phyloP scores from a whole-genome alignment of 148 eudicot species.

The Dysphania ambrosioides region DNA sequence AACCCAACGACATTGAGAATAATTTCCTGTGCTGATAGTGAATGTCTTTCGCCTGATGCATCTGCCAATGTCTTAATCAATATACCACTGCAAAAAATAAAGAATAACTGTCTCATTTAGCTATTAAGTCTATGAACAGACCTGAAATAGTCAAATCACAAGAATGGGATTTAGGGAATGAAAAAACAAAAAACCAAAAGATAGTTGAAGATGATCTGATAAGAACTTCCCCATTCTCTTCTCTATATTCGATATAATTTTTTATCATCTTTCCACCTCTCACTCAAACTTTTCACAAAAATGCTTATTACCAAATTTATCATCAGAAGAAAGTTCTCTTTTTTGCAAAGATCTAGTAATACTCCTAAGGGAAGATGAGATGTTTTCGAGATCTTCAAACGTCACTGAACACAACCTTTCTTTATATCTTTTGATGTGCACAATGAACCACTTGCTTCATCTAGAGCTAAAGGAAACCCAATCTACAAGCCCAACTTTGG shows the following conservation, averaged over 20 bases:
- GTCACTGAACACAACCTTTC: neutral
- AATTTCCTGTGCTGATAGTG: constrained; percentile 63
- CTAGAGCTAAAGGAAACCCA: neutral
- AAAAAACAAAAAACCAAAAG: neutral
- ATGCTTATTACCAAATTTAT: neutral
- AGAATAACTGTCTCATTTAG: neutral
- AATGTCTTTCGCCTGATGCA: constrained; percentile 57
- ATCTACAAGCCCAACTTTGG: neutral
- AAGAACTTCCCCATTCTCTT: neutral
- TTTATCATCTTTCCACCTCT: neutral
- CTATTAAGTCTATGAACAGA: neutral
- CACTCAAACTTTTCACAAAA: neutral
- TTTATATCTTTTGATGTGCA: neutral
- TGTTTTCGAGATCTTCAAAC: no score
- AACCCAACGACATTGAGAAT: constrained; percentile 65
- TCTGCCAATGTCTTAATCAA: constrained; percentile 71
- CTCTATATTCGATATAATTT: neutral
- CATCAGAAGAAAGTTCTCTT: neutral
- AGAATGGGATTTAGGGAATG: neutral
- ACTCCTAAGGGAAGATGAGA: neutral
- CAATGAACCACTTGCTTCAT: neutral
- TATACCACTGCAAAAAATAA: constrained; percentile 56
- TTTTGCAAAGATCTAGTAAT: neutral
- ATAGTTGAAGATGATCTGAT: neutral
- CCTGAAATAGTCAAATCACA: neutral